phyloP scores from a whole-genome alignment of 1,284 basidiomycete species.

The Fomitopsis betulina region DNA sequence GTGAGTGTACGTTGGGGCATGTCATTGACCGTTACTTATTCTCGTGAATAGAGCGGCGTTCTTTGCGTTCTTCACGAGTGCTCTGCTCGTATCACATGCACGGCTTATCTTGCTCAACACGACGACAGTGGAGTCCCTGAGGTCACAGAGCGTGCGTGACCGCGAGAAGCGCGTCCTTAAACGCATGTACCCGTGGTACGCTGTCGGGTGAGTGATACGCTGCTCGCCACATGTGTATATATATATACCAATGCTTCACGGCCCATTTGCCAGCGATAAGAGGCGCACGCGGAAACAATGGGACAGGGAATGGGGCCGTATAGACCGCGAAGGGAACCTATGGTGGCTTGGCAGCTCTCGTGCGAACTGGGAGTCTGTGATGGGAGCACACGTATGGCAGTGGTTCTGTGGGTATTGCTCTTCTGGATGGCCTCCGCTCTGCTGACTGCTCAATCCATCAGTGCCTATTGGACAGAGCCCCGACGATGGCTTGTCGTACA shows the following conservation, averaged over 20 bases:
- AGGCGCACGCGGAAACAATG: constrained; percentile 44
- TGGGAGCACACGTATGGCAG: constrained; percentile 59
- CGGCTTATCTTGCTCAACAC: constrained; percentile 59
- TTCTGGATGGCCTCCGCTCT: background rate
- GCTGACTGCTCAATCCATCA: constrained; percentile 24
- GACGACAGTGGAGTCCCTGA: constrained; percentile 78
- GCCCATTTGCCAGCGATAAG: constrained; percentile 37
- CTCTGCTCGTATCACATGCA: constrained; percentile 57
- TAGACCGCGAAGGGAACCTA: constrained; percentile 71
- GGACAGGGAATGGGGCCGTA: constrained; percentile 75
- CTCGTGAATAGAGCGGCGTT: constrained; percentile 43
- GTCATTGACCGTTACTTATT: background rate
- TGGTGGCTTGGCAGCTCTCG: constrained; percentile 75
- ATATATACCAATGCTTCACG: background rate
- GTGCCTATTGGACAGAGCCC: constrained; percentile 63
- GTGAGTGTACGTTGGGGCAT: constrained; percentile 30
- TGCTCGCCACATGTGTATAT: background rate
- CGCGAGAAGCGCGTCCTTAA: constrained; percentile 52
- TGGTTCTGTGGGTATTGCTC: constrained; percentile 68
- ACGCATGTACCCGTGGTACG: constrained; percentile 41
- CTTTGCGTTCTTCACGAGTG: constrained; percentile 66
- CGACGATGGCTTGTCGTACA: constrained; percentile 62
- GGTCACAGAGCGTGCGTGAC: constrained; percentile 50
- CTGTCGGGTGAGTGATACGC: constrained; percentile 39
- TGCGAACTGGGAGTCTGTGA: constrained; percentile 70